Evolutionary conservation across 2,329 filamentous ascomycete genomes (phyloP).

Genomic region (Mycogone perniciosa): DNA sequence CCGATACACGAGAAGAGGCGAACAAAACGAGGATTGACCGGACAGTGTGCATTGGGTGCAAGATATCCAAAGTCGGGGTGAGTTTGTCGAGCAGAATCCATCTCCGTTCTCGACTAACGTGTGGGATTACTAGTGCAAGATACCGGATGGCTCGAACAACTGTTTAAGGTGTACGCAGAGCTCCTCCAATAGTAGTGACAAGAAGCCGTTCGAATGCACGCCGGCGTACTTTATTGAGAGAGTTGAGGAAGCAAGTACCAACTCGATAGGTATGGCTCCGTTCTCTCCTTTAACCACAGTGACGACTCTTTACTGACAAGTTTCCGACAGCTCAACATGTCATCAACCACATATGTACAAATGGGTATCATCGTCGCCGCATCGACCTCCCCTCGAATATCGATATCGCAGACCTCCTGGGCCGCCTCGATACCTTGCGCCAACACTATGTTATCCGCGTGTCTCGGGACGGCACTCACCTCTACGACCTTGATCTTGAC

Average conservation of each 20-base stretch:
- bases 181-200: neutral
- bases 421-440: neutral
- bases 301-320: neutral
- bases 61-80: conserved; percentile 7
- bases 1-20: neutral
- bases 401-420: neutral
- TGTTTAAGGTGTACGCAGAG: conserved; percentile 1
- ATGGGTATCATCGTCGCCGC: neutral
- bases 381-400: conserved; percentile 1
- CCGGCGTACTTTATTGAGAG: conserved; percentile 8
- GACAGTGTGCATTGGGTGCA: conserved; percentile 10
- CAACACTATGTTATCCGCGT: neutral
- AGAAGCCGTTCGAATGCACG: conserved; percentile 7
- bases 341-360: neutral
- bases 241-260: conserved; percentile 3
- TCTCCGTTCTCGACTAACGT: neutral
- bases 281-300: neutral
- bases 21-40: conserved; percentile 8
- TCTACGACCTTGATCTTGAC: conserved; percentile 7
- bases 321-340: neutral
- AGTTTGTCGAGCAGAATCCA: neutral
- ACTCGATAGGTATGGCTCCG: conserved; percentile 4
- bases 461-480: neutral
- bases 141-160: neutral
- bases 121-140: neutral